Conservation (phyloP, 805 yeast genomes). For the Candida maris region DNA sequence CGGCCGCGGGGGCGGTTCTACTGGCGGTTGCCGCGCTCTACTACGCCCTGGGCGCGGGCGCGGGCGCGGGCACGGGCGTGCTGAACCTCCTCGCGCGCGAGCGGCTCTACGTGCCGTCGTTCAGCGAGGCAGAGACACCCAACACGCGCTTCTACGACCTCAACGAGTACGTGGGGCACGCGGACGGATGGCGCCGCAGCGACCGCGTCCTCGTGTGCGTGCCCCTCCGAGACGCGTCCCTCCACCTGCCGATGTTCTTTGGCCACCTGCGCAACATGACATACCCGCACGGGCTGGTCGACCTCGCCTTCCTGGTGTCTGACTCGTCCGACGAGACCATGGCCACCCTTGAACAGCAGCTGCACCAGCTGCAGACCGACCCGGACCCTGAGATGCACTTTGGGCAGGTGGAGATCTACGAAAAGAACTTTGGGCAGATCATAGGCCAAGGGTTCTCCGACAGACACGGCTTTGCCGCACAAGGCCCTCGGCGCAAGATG, state of each 20-base stretch:
- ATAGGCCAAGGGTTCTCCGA: slow-evolving; percentile 92
- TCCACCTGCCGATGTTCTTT: slow-evolving; percentile 60
- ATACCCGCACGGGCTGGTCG: slow-evolving; percentile 54
- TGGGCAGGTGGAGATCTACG: slow-evolving; percentile 83
- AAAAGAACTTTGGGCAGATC: slow-evolving; percentile 89
- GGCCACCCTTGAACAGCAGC: slow-evolving; percentile 55
- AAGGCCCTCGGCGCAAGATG: slow-evolving; percentile 88
- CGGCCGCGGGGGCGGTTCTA: too few relatives aligned
- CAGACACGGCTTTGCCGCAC: slow-evolving; percentile 94
- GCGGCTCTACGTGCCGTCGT: slow-evolving; percentile 20
- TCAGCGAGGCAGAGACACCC: slow-evolving; percentile 7
- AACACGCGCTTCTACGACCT: slow-evolving; percentile 37
- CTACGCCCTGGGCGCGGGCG: too few relatives aligned
- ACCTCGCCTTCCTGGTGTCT: slow-evolving; percentile 76
- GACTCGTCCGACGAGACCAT: slow-evolving; percentile 89
- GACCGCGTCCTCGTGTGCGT: slow-evolving; percentile 55
- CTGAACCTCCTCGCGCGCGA: too few relatives aligned
- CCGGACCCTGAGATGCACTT: slow-evolving; percentile 60
- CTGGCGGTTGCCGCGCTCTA: too few relatives aligned
- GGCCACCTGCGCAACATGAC: slow-evolving; percentile 54
- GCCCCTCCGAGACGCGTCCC: slow-evolving; percentile 57
- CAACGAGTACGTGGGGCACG: slow-evolving; percentile 38
- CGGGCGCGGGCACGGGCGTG: too few relatives aligned
- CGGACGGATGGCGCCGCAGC: slow-evolving; percentile 51
- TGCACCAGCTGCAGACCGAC: slow-evolving; percentile 62